Percentiles rank a stretch among this genome's conserved stretches.
phyloP scores from a whole-genome alignment of 2,329 filamentous ascomycete species.

The Cladosporium sp. region DNA sequence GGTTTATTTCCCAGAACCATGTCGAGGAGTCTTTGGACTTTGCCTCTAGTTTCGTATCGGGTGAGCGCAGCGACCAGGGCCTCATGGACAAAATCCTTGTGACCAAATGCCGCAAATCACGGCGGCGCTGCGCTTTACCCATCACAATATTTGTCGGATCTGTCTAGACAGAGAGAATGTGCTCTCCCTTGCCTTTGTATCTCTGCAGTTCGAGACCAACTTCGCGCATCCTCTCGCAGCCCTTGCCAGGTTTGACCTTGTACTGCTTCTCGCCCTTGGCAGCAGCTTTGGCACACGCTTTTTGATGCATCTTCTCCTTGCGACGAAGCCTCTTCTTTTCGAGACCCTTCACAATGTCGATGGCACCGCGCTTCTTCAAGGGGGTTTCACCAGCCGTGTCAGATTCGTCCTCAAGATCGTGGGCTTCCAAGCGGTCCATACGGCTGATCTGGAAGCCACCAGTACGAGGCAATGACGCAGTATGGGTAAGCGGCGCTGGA shows the following conservation, averaged over 20 bases:
- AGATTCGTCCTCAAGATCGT: constrained; percentile 43
- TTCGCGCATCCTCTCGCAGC: constrained; percentile 89
- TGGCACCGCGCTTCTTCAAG: constrained; percentile 71
- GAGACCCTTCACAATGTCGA: constrained; percentile 95
- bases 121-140: constrained; percentile 31
- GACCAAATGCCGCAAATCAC: constrained; percentile 21
- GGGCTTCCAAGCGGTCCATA: constrained; percentile 28
- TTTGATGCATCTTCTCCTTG: constrained; percentile 87
- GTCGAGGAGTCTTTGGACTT: not conserved
- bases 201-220: constrained; percentile 86
- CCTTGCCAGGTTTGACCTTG: constrained; percentile 76
- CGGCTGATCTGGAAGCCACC: constrained; percentile 59
- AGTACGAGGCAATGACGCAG: constrained; percentile 82
- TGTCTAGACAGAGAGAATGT: constrained; percentile 47
- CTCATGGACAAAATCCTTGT: not conserved
- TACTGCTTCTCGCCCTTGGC: constrained; percentile 62
- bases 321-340: constrained; percentile 92
- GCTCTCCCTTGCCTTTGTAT: constrained; percentile 63
- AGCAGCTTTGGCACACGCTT: constrained; percentile 80
- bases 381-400: constrained; percentile 58
- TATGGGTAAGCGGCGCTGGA: constrained; percentile 66
- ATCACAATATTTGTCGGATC: constrained; percentile 9
- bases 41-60: not conserved
- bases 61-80: constrained; percentile 23
- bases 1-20: constrained; percentile 6